Conservation (phyloP, 257 asterid genomes). For the Datura wrightii region DNA sequence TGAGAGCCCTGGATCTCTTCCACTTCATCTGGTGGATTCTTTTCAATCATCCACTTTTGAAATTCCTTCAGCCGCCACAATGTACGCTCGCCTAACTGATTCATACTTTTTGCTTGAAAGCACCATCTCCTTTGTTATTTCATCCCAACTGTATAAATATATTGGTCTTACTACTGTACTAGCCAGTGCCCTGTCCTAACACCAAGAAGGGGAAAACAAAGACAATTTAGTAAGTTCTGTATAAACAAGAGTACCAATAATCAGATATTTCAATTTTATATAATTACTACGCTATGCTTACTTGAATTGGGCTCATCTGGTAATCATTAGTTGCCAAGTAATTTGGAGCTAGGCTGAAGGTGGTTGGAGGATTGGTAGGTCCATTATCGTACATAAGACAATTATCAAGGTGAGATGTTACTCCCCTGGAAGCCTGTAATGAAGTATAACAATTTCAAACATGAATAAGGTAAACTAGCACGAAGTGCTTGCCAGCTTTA, state of each 20-base stretch:
- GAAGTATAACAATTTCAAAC: neutral
- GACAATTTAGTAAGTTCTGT: neutral
- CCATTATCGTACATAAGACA: neutral
- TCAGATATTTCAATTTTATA: neutral
- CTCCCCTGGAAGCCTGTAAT: neutral
- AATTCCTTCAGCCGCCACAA: conserved; percentile 36
- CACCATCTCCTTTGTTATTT: conserved; percentile 29
- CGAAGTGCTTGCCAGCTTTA: conserved; percentile 35
- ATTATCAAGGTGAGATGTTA: conserved; percentile 26
- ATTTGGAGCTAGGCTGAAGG: conserved; percentile 32
- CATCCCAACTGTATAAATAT: conserved; percentile 21
- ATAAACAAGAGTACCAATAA: too few relatives aligned
- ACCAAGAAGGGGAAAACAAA: neutral
- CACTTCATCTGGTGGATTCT: conserved; percentile 46
- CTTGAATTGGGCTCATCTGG: conserved; percentile 43
- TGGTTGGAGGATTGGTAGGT: conserved; percentile 37
- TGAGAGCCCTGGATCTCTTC: conserved; percentile 41
- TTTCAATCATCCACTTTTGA: conserved; percentile 44
- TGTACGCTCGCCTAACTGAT: conserved; percentile 39
- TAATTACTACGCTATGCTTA: neutral
- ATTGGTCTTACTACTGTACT: conserved; percentile 35
- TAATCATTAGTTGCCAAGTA: conserved; percentile 34
- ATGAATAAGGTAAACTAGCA: conserved; percentile 36
- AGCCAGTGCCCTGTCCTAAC: conserved; percentile 46
- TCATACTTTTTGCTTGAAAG: conserved; percentile 33